phyloP scores from a whole-genome alignment of 352 stramenopile species.

The Phytophthora syringae region DNA sequence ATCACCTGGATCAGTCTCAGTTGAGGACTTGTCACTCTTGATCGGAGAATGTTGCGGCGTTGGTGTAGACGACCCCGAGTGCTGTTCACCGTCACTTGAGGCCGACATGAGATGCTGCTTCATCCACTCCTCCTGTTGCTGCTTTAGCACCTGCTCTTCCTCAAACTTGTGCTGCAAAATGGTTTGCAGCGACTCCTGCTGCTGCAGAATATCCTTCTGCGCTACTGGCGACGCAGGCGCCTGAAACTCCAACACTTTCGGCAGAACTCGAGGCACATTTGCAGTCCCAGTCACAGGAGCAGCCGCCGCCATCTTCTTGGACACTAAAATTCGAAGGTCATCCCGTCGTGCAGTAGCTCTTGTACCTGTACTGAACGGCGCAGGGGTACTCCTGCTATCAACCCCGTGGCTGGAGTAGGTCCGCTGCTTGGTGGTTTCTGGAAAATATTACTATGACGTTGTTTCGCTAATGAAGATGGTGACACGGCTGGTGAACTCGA shows the following conservation, averaged over 20 bases:
- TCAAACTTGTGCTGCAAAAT: constrained; percentile 70
- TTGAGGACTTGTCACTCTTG: constrained; percentile 18
- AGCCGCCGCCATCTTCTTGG: constrained; percentile 77
- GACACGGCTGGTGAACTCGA: constrained; percentile 39
- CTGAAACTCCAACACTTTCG: constrained; percentile 44
- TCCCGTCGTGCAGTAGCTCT: constrained; percentile 43
- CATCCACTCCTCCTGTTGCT: constrained; percentile 83
- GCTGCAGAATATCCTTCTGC: constrained; percentile 61
- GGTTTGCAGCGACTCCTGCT: constrained; percentile 64
- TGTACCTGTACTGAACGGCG: constrained; percentile 17
- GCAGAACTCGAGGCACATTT: neutral
- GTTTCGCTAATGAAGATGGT: constrained; percentile 30
- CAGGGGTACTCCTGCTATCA: constrained; percentile 12
- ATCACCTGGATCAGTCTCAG: constrained; percentile 25
- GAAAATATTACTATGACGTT: constrained; percentile 30
- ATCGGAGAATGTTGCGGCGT: constrained; percentile 21
- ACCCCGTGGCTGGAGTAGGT: constrained; percentile 1
- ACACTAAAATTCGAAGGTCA: constrained; percentile 78
- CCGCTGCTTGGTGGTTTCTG: constrained; percentile 23
- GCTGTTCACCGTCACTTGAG: constrained; percentile 1
- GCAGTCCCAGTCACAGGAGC: constrained; percentile 21
- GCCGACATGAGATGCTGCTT: constrained; percentile 40
- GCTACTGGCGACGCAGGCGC: constrained; percentile 69
- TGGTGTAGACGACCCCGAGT: constrained; percentile 37
- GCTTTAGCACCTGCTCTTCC: constrained; percentile 71